Conservation (phyloP, 179 eudicot genomes). For the Silene vulgaris region DNA sequence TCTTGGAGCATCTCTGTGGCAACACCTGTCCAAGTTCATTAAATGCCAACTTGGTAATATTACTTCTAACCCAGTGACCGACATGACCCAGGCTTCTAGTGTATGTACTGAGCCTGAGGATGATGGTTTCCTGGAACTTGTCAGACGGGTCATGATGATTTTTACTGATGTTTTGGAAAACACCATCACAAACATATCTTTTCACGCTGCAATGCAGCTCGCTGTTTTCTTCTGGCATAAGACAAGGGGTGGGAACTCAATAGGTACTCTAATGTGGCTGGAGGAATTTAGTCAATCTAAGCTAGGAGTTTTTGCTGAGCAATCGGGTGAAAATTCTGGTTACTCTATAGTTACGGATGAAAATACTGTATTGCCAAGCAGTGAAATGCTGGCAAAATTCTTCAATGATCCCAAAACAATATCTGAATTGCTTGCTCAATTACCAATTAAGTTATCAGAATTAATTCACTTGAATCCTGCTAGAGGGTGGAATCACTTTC, state of each 20-base stretch:
- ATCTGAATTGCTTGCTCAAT: constrained; percentile 40
- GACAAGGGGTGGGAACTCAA: constrained; percentile 36
- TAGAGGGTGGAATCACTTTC: constrained; percentile 62
- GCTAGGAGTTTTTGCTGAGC: constrained; percentile 24
- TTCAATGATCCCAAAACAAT: constrained; percentile 44
- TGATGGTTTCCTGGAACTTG: constrained; percentile 28
- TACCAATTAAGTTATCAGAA: constrained; percentile 40
- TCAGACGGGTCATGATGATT: constrained; percentile 32
- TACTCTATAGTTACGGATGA: constrained; percentile 23
- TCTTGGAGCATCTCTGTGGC: constrained; percentile 53
- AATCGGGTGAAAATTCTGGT: constrained; percentile 29
- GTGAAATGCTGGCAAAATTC: constrained; percentile 42
- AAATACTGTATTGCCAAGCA: constrained; percentile 31
- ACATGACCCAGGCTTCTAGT: constrained; percentile 24
- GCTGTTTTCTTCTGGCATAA: constrained; percentile 50
- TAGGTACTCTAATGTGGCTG: constrained; percentile 35
- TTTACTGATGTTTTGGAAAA: constrained; percentile 43
- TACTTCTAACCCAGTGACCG: constrained; percentile 27
- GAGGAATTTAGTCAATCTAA: constrained; percentile 35
- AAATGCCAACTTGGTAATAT: constrained; percentile 35
- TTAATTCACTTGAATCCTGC: constrained; percentile 40
- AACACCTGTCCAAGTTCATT: constrained; percentile 46
- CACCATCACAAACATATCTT: constrained; percentile 41
- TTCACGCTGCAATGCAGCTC: constrained; percentile 53
- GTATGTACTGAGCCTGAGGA: constrained; percentile 23